These are phyloP conservation scores for Nigrospora osmanthi DNA, from an alignment of 2,329 filamentous ascomycete genomes.

Conservation along the genomic window DNA sequence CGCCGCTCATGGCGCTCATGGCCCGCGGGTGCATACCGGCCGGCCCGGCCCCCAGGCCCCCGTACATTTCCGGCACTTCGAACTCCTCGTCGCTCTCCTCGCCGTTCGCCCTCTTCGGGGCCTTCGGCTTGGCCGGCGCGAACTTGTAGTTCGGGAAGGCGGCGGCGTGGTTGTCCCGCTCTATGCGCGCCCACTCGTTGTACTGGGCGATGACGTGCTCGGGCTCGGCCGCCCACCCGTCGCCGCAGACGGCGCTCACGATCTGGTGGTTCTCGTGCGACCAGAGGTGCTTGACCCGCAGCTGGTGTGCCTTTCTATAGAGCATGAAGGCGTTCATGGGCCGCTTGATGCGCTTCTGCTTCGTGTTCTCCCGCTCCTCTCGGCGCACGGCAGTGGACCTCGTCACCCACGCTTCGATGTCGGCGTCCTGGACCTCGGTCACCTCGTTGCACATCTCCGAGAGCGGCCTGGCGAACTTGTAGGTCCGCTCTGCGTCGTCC, in stretches of 20 bases:
- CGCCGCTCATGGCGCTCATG: constrained; percentile 17
- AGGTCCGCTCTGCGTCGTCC: constrained; percentile 29
- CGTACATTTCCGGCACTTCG: constrained; percentile 14
- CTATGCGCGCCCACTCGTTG: constrained; percentile 69
- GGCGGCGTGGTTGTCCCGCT: constrained; percentile 74
- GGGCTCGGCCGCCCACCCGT: constrained; percentile 78
- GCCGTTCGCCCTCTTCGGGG: constrained; percentile 17
- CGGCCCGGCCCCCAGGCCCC: not conserved
- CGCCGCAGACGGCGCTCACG: constrained; percentile 79
- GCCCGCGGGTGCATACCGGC: not conserved
- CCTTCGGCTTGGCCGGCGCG: constrained; percentile 65
- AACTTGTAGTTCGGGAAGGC: constrained; percentile 95
- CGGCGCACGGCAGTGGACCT: constrained; percentile 59
- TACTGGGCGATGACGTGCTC: constrained; percentile 66
- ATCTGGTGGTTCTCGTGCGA: constrained; percentile 88
- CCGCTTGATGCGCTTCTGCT: constrained; percentile 70
- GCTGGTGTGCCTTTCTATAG: constrained; percentile 87
- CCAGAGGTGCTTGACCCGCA: constrained; percentile 74
- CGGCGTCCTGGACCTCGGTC: constrained; percentile 54
- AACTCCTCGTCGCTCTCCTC: constrained; percentile 20
- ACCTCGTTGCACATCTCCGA: constrained; percentile 62
- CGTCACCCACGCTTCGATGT: constrained; percentile 77
- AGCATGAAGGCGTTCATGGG: constrained; percentile 99
- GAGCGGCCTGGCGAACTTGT: constrained; percentile 57
- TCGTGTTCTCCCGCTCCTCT: constrained; percentile 61